Conservation (phyloP, 1,284 basidiomycete genomes). For the Melampsora larici-populina region DNA sequence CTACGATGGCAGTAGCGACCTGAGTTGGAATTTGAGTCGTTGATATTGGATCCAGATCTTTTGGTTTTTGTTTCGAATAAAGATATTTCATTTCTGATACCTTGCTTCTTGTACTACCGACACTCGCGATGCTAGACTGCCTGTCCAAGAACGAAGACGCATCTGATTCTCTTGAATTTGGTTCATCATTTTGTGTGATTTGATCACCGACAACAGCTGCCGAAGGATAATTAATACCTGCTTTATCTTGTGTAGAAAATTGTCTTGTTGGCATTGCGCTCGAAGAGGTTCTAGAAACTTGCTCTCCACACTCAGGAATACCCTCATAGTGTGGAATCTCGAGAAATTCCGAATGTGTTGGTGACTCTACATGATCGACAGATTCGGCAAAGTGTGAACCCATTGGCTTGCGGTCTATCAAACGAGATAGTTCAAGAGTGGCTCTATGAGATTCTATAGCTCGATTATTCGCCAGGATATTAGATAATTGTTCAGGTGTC, state of each 20-base stretch:
- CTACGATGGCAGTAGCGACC: neutral
- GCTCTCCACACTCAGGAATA: too few relatives aligned
- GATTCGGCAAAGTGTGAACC: neutral
- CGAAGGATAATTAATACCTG: too few relatives aligned
- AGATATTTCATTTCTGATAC: neutral
- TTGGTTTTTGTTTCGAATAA: neutral
- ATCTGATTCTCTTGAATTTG: neutral
- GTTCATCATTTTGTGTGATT: too few relatives aligned
- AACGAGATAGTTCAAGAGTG: neutral
- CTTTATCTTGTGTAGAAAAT: too few relatives aligned
- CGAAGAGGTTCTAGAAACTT: too few relatives aligned
- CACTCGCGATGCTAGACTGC: neutral
- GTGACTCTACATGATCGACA: neutral
- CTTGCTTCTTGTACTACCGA: neutral
- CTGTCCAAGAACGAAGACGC: neutral
- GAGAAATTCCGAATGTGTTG: neutral
- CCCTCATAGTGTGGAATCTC: too few relatives aligned
- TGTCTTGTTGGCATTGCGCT: too few relatives aligned
- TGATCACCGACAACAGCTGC: too few relatives aligned
- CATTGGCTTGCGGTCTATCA: neutral
- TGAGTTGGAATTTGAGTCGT: neutral
- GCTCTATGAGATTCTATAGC: neutral
- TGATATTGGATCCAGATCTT: neutral
- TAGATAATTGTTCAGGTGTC: neutral
- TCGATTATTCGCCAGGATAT: neutral